These are phyloP conservation scores for Murraya koenigii DNA, from an alignment of 345 rosid genomes.

Conservation along the genomic window DNA sequence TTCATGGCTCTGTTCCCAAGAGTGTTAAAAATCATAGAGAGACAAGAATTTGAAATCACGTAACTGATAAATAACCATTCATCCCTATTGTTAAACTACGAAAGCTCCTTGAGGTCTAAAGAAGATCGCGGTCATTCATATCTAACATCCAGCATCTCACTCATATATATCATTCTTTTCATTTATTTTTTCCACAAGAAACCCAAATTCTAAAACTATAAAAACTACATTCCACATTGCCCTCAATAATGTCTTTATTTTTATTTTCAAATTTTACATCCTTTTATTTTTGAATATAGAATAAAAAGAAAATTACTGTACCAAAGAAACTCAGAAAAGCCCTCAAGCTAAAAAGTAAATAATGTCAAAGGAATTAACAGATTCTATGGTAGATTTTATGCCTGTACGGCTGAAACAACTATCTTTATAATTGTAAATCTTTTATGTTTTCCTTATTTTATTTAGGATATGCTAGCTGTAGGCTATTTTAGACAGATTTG, in stretches of 20 bases:
- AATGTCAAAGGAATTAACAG: neutral
- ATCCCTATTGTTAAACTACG: neutral
- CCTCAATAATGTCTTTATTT: neutral
- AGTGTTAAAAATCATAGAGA: neutral
- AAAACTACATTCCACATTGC: neutral
- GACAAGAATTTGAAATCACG: neutral
- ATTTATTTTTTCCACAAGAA: neutral
- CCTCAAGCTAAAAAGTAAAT: neutral
- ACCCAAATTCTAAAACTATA: neutral
- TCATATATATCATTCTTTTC: neutral
- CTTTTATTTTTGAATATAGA: neutral
- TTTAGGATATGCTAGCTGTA: neutral
- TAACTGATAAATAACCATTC: neutral
- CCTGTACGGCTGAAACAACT: too few species aligned
- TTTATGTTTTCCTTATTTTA: neutral
- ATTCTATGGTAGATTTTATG: neutral
- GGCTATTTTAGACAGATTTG: neutral
- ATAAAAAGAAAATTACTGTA: neutral
- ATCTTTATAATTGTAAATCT: neutral
- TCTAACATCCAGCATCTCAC: neutral
- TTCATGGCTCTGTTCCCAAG: neutral
- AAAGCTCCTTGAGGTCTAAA: neutral
- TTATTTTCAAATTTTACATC: neutral
- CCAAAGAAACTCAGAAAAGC: neutral
- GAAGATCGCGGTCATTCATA: neutral